These are phyloP conservation scores for Fusarium chaquense DNA, from an alignment of 2,329 filamentous ascomycete genomes.

Conservation along the genomic window DNA sequence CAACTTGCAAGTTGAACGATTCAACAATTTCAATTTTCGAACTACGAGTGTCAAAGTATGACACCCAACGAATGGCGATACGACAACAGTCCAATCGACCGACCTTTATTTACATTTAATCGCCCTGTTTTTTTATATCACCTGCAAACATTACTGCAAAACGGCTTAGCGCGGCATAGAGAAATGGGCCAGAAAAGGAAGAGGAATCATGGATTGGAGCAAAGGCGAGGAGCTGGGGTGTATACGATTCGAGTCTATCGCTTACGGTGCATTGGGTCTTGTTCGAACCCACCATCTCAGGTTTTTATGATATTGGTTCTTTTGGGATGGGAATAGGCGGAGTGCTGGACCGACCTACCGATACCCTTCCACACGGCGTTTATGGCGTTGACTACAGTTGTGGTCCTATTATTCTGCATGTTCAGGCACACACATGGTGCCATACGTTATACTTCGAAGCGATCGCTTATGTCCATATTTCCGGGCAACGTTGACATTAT, in stretches of 20 bases:
- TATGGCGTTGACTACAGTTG: constrained; percentile 36
- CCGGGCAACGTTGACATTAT: constrained; percentile 15
- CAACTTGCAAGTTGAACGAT: constrained; percentile 3
- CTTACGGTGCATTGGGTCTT: constrained; percentile 43
- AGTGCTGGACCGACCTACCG: constrained; percentile 44
- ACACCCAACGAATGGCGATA: constrained; percentile 16
- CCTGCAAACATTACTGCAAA: constrained; percentile 43
- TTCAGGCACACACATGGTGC: constrained; percentile 19
- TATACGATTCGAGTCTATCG: constrained; percentile 50
- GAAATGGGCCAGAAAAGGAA: constrained; percentile 46
- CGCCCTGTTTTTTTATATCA: constrained; percentile 41
- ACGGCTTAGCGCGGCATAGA: constrained; percentile 48
- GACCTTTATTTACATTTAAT: constrained; percentile 31
- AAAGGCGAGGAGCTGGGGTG: constrained; percentile 41
- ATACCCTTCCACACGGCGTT: constrained; percentile 49
- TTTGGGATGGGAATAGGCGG: constrained; percentile 39
- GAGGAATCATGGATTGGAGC: constrained; percentile 35
- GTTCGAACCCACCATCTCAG: constrained; percentile 33
- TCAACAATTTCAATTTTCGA: constrained; percentile 23
- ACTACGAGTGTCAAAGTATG: constrained; percentile 1
- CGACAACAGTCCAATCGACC: constrained; percentile 17
- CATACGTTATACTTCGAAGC: constrained; percentile 40
- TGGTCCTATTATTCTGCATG: constrained; percentile 30
- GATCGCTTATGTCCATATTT: constrained; percentile 35
- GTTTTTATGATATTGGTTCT: constrained; percentile 37